Percentiles rank a stretch among this genome's conserved stretches.
Evolutionary conservation across 2,329 filamentous ascomycete species (phyloP).

Genomic region (Aurifilum marmelostoma): DNA sequence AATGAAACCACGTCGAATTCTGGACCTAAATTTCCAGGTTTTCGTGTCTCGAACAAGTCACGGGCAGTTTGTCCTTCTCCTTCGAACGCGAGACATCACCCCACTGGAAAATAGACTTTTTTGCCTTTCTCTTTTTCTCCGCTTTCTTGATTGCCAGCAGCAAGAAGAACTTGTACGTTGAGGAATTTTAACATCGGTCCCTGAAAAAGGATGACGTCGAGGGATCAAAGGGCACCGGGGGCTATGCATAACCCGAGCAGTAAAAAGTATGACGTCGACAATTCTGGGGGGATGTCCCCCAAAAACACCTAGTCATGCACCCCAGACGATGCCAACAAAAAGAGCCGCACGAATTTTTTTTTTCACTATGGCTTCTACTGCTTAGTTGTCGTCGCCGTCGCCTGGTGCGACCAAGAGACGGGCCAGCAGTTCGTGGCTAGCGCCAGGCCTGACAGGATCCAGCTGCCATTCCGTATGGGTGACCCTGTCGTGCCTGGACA

Average conservation of each 20-base stretch:
- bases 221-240: neutral
- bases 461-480: neutral
- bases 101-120: neutral
- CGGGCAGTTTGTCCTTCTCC: neutral
- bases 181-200: neutral
- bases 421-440: neutral
- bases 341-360: neutral
- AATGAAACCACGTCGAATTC: too few species aligned
- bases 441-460: neutral
- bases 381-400: neutral
- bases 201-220: neutral
- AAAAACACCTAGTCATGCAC: neutral
- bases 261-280: conserved; percentile 2
- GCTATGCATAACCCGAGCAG: neutral
- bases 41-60: neutral
- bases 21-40: too few species aligned
- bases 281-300: neutral
- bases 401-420: neutral
- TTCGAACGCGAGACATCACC: too few species aligned
- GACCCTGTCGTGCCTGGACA: neutral
- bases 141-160: too few species aligned
- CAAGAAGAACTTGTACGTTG: neutral
- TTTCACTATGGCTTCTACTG: neutral
- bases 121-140: too few species aligned
- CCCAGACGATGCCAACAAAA: neutral